Conservation (phyloP, 257 asterid species). For the Solanum verrucosum region DNA sequence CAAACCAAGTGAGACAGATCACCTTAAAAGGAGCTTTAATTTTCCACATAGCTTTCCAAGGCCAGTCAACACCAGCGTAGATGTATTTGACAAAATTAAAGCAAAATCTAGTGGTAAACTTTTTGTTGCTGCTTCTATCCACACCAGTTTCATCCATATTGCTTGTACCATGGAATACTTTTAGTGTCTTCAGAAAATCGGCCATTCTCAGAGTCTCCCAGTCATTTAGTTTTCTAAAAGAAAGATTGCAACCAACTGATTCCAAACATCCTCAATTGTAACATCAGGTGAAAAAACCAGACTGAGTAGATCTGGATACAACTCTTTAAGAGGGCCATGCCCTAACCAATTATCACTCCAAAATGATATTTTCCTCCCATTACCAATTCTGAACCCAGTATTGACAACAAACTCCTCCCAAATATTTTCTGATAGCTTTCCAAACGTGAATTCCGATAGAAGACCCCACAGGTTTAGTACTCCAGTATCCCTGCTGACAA, state of each 20-base stretch:
- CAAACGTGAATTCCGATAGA: background rate
- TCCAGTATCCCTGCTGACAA: background rate
- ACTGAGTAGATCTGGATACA: background rate
- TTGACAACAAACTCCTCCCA: constrained; percentile 78
- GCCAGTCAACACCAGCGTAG: background rate
- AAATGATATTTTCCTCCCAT: background rate
- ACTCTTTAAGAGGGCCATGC: background rate
- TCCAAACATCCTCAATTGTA: constrained; percentile 41
- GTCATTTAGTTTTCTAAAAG: constrained; percentile 23
- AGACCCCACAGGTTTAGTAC: background rate
- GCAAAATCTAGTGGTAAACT: background rate
- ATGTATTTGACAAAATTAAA: background rate
- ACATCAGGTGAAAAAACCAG: background rate
- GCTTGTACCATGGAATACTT: background rate
- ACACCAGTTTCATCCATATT: background rate
- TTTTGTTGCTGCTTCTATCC: background rate
- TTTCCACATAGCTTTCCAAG: background rate
- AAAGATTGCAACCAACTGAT: constrained; percentile 72
- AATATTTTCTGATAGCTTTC: background rate
- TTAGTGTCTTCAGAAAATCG: background rate
- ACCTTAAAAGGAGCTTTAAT: background rate
- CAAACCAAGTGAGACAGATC: background rate
- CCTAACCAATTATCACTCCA: background rate
- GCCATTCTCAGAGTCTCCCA: background rate
- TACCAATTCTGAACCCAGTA: constrained; percentile 1